These are phyloP conservation scores for Phlyctochytrium planicorne DNA, from an alignment of 192 early-diverging fungal genomes.

Conservation along the genomic window DNA sequence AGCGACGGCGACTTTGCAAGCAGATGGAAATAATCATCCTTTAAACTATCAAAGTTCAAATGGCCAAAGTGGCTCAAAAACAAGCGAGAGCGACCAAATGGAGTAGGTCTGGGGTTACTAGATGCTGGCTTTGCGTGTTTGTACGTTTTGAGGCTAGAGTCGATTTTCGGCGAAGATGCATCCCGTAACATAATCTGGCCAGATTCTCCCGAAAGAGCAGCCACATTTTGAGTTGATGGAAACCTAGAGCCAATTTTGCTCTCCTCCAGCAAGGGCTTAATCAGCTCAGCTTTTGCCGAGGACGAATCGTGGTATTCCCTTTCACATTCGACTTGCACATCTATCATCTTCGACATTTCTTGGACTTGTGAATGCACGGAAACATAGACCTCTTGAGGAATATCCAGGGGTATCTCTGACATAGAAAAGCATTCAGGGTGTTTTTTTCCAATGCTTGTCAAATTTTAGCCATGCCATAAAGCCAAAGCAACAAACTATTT, in stretches of 20 bases:
- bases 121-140: neutral
- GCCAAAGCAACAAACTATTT: neutral
- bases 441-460: constrained; percentile 50
- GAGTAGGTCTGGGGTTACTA: neutral
- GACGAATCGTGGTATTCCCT: neutral
- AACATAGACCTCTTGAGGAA: constrained; percentile 38
- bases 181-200: neutral
- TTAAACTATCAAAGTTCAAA: constrained; percentile 70
- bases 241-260: neutral
- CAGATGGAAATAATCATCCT: constrained; percentile 66
- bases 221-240: neutral
- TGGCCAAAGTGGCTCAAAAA: constrained; percentile 76
- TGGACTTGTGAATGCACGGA: constrained; percentile 39
- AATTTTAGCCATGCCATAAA: too few species aligned
- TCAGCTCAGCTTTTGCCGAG: neutral
- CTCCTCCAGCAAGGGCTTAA: neutral
- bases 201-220: neutral
- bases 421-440: constrained; percentile 63
- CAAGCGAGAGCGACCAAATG: constrained; percentile 65
- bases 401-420: constrained; percentile 23
- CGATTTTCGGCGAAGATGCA: neutral
- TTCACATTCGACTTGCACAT: constrained; percentile 9
- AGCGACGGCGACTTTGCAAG: constrained; percentile 66
- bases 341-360: neutral
- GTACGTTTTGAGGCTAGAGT: neutral